Evolutionary conservation across 2,329 filamentous ascomycete species (phyloP).

Genomic region (Ploettnerulaceae sp.): DNA sequence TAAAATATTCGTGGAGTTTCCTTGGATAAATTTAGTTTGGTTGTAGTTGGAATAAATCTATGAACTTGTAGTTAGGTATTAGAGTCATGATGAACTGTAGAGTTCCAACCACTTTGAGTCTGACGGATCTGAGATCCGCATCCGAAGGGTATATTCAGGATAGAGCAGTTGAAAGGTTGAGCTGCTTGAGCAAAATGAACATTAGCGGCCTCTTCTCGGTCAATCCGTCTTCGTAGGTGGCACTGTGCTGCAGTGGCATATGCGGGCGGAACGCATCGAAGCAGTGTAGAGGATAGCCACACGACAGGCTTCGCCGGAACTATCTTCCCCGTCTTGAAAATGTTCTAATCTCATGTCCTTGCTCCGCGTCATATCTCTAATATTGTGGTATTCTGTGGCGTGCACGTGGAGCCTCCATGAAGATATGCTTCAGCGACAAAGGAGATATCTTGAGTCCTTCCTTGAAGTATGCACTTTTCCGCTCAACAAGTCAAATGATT

Average conservation of each 20-base stretch:
- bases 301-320: slow-evolving; percentile 17
- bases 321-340: slow-evolving; percentile 16
- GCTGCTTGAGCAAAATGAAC: no score
- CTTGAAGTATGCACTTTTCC: slow-evolving; percentile 18
- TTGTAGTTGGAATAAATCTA: no score
- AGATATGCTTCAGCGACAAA: slow-evolving; percentile 17
- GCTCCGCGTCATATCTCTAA: slow-evolving; percentile 7
- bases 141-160: neutral
- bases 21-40: no score
- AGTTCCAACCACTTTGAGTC: no score
- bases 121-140: no score
- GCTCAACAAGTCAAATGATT: slow-evolving; percentile 5
- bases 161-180: neutral
- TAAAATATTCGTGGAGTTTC: no score
- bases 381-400: slow-evolving; percentile 6
- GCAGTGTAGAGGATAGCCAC: slow-evolving; percentile 8
- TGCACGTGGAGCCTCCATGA: slow-evolving; percentile 19
- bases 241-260: slow-evolving; percentile 1
- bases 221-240: slow-evolving; percentile 5
- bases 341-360: slow-evolving; percentile 3
- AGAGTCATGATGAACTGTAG: no score
- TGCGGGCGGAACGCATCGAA: slow-evolving; percentile 8
- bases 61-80: no score
- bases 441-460: slow-evolving; percentile 10
- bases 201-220: slow-evolving; percentile 15